Percentiles rank a stretch among this genome's conserved stretches.
These are phyloP conservation scores for Pythium aphanidermatum DNA, from an alignment of 352 stramenopile genomes.

Conservation along the genomic window DNA sequence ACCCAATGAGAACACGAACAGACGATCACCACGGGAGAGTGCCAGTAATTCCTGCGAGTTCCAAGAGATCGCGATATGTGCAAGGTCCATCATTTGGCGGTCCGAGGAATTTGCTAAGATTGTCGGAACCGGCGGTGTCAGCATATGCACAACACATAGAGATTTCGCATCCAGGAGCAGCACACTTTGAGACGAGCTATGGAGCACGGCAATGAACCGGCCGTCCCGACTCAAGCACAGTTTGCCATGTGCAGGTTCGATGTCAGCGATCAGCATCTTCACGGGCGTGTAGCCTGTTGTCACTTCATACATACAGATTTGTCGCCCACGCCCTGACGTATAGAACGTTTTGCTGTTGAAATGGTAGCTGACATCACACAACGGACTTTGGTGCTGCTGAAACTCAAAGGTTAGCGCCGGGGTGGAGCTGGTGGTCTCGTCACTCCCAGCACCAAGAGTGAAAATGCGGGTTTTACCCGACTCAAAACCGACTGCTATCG, in stretches of 20 bases:
- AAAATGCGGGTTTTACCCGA: slow-evolving; percentile 85
- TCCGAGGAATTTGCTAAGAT: slow-evolving; percentile 6
- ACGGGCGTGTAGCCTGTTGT: slow-evolving; percentile 37
- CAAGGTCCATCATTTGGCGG: slow-evolving; percentile 13
- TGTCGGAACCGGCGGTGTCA: slow-evolving; percentile 25
- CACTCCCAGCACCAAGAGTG: slow-evolving; percentile 29
- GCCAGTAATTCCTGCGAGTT: slow-evolving; percentile 42
- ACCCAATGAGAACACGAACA: slow-evolving; percentile 49
- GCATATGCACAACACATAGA: slow-evolving; percentile 21
- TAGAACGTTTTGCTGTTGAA: slow-evolving; percentile 35
- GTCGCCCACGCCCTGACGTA: slow-evolving; percentile 42
- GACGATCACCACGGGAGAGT: slow-evolving; percentile 40
- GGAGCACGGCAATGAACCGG: slow-evolving; percentile 19
- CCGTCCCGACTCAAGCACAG: slow-evolving; percentile 20
- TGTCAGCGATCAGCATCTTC: slow-evolving; percentile 64
- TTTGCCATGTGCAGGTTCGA: slow-evolving; percentile 2
- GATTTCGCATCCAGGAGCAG: slow-evolving; percentile 18
- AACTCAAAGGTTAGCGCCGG: too few species aligned
- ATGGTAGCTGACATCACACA: slow-evolving; percentile 52
- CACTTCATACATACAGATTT: slow-evolving; percentile 65
- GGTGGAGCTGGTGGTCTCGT: slow-evolving; percentile 21
- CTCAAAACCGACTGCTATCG: slow-evolving; percentile 72
- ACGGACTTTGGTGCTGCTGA: slow-evolving; percentile 76
- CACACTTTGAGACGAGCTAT: slow-evolving; percentile 10
- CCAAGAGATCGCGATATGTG: slow-evolving; percentile 43